Base-by-base conservation (phyloP, 345 rosid species). In the Citrus australasica region DNA sequence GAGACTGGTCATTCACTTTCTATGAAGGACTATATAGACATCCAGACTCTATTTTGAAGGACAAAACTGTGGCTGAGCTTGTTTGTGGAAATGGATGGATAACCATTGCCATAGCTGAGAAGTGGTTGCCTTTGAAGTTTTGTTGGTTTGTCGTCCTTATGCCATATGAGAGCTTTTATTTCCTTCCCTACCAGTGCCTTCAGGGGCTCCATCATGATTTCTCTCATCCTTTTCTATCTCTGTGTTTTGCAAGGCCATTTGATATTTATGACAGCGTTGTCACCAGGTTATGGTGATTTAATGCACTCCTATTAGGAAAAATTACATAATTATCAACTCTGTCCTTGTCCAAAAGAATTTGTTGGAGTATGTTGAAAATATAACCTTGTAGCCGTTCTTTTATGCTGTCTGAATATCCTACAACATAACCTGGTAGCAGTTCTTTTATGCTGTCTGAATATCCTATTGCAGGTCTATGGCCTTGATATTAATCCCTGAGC, bases 31-130 rank as follows among this genome's bases (percentile, higher is more conserved):
- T 93, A 55, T 92, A 95, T 79, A 88, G 99, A 83, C 94, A 93
- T 82, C 93, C 94, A 9, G 94, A 93, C 77, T 89, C 99, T 67
- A 91, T 93, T 76, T 95, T 95, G 81, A 92, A 92, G 87, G 99
- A 93, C 84, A 93, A 85, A 87, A 84, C 92, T 14, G 86, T 95
- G 66, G 88, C 98, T 69, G 99, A 95, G n/a, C n/a, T n/a, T n/a
- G n/a, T n/a, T n/a, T n/a, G n/a, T 82, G 99, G 99, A 75, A 95
- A 95, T 60, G 99, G 99, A 77, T 95, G 99, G 98, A 95, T 93
- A 80, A 85, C 96, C 19, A 90, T 95, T 65, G 99, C 99, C 61
- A 77, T 93, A 81, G 97, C 97, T 72, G 97, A n/a, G 51, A 95
- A 95, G 83, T 93, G 99, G 97, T 80, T 87, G 86, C 98, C 99